Percentiles rank a stretch among this genome's conserved stretches.
These are phyloP conservation scores for Incumbomyces lentus DNA, from an alignment of 2,329 filamentous ascomycete genomes.

Conservation along the genomic window DNA sequence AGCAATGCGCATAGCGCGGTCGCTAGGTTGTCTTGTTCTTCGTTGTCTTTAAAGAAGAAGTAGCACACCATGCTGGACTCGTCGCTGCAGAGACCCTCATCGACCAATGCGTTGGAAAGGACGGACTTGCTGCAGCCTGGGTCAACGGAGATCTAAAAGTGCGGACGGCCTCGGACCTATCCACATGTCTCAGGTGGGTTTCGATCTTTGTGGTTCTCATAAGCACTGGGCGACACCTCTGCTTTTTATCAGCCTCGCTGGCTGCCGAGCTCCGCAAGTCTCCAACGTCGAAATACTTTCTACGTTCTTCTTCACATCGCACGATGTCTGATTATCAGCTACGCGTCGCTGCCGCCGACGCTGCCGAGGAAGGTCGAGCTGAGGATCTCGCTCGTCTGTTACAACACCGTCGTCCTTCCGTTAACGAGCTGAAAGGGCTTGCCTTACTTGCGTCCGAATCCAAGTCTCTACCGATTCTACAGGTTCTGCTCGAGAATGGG, in stretches of 20 bases:
- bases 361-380: background rate
- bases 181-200: slow-evolving; percentile 25
- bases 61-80: slow-evolving; percentile 22
- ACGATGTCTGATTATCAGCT: no score
- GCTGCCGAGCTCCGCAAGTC: no score
- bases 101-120: slow-evolving; percentile 26
- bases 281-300: no score
- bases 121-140: slow-evolving; percentile 35
- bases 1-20: slow-evolving; percentile 28
- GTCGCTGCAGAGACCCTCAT: slow-evolving; percentile 20
- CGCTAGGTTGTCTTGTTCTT: slow-evolving; percentile 23
- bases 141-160: slow-evolving; percentile 31
- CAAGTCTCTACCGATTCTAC: slow-evolving; percentile 10
- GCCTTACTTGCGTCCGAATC: background rate
- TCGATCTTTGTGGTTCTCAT: slow-evolving; percentile 25
- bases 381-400: background rate
- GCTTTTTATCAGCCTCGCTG: no score
- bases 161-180: slow-evolving; percentile 24
- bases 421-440: background rate
- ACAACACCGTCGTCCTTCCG: background rate
- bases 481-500: slow-evolving; percentile 1
- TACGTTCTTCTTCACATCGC: no score
- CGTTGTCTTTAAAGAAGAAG: slow-evolving; percentile 31
- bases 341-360: background rate
- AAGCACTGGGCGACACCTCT: slow-evolving; percentile 29